A percentile compares a stretch with the other conserved stretches of the same genome.
phyloP scores from a whole-genome alignment of 306 rosid genomes.

The Prosopis cineraria region DNA sequence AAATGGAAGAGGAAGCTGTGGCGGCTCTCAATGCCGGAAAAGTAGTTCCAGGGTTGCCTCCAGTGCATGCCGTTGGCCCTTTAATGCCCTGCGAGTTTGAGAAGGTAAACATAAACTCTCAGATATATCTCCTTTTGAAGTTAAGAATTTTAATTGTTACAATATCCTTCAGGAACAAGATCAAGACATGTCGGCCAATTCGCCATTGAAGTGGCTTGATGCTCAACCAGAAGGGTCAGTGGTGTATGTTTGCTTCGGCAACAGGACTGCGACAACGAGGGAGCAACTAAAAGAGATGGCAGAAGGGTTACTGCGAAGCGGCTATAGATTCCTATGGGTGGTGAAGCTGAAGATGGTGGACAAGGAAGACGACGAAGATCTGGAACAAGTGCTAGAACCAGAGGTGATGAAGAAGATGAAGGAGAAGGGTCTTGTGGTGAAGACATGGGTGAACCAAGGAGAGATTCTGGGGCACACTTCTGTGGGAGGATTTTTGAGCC shows the following conservation, averaged over 20 bases:
- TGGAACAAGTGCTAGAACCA: constrained; percentile 21
- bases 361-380: constrained; percentile 9
- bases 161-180: not conserved
- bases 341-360: constrained; percentile 40
- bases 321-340: constrained; percentile 55
- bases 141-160: no score
- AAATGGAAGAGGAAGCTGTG: not conserved
- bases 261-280: constrained; percentile 29
- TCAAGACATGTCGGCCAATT: not conserved
- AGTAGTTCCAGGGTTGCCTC: not conserved
- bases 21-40: not conserved
- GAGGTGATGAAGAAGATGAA: constrained; percentile 32
- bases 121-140: no score
- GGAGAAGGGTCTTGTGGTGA: constrained; percentile 48
- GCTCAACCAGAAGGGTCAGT: constrained; percentile 41
- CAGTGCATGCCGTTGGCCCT: not conserved
- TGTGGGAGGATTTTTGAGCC: constrained; percentile 57
- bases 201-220: constrained; percentile 42
- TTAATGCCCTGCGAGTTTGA: not conserved
- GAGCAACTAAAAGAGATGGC: constrained; percentile 50
- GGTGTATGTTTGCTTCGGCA: constrained; percentile 46
- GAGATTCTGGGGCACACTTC: constrained; percentile 43
- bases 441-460: constrained; percentile 48
- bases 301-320: constrained; percentile 43
- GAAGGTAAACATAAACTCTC: not conserved